Conservation (phyloP, 805 yeast species). For the Yueomyces sp. region DNA sequence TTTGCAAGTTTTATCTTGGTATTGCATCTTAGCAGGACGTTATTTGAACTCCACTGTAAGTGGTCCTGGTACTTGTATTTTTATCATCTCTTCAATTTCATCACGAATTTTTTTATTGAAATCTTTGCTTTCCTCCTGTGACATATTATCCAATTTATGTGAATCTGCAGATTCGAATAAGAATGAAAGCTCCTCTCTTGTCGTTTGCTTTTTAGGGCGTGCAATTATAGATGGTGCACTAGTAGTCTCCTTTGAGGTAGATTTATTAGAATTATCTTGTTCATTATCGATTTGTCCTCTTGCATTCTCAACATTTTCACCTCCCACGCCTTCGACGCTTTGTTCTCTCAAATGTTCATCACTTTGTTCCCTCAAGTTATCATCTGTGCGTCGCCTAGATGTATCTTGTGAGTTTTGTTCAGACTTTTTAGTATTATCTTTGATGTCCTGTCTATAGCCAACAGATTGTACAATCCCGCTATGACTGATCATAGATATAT, state of each 20-base stretch:
- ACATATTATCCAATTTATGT: not conserved
- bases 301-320: too few species aligned
- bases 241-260: not conserved
- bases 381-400: too few species aligned
- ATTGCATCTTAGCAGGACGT: not conserved
- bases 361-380: too few species aligned
- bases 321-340: too few species aligned
- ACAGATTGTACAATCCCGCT: slow-evolving; percentile 20
- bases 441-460: not conserved
- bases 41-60: not conserved
- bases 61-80: not conserved
- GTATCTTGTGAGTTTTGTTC: too few species aligned
- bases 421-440: too few species aligned
- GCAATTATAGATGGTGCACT: not conserved
- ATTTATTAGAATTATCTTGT: not conserved
- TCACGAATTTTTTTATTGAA: not conserved
- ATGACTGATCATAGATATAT: slow-evolving; percentile 25
- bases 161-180: not conserved
- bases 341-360: too few species aligned
- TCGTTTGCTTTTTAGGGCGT: not conserved
- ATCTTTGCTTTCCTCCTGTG: not conserved
- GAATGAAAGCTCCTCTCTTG: not conserved
- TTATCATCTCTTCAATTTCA: not conserved
- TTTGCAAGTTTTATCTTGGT: too few species aligned
- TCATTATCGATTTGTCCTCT: slow-evolving; percentile 2